Percentiles rank a stretch among this genome's conserved stretches.
Evolutionary conservation across 257 asterid species (phyloP).

Genomic region (Forsythia viridissima): DNA sequence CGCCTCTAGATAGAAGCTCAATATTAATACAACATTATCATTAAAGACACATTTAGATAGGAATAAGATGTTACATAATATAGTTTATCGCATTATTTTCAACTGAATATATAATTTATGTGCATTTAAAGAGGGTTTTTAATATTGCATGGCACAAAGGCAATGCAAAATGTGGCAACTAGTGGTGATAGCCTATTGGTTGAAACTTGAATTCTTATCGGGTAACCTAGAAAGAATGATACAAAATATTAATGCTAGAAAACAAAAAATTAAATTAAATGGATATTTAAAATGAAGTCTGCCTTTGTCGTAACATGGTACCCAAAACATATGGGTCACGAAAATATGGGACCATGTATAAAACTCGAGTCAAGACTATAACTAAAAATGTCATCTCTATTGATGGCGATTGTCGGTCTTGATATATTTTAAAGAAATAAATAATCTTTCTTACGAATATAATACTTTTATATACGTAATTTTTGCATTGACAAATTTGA

Average conservation of each 20-base stretch:
- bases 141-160: constrained; percentile 42
- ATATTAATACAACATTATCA: no score
- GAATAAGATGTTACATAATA: no score
- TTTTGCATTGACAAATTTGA: no score
- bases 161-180: constrained; percentile 10
- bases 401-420: constrained; percentile 2
- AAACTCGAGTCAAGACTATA: constrained; percentile 12
- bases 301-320: constrained; percentile 32
- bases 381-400: constrained; percentile 4
- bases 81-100: no score
- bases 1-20: no score
- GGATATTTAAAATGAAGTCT: constrained; percentile 36
- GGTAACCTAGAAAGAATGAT: constrained; percentile 21
- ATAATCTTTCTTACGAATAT: no score
- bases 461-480: no score
- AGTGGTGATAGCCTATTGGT: constrained; percentile 42
- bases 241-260: constrained; percentile 29
- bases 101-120: no score
- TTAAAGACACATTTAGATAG: no score
- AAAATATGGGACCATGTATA: constrained; percentile 31
- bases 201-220: constrained; percentile 31
- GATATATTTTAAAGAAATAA: no score
- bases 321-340: not conserved
- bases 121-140: not conserved
- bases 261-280: constrained; percentile 20